phyloP scores from a whole-genome alignment of 106 monocot genomes.

The Posidonia australis region DNA sequence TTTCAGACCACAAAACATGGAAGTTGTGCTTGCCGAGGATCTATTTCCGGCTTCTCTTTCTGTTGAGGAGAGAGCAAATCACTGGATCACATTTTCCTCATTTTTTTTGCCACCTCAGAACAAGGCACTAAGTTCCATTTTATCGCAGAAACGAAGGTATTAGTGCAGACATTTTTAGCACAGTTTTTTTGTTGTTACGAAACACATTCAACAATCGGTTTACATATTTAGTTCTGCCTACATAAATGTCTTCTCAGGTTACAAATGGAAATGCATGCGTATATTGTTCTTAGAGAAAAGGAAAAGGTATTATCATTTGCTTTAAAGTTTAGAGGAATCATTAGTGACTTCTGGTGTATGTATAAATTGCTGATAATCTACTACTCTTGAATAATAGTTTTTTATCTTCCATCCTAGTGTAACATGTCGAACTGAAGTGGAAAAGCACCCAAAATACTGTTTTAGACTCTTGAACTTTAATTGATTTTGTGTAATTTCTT shows the following conservation, averaged over 20 bases:
- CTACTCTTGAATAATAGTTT: too few species aligned
- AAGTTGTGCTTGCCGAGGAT: slow-evolving; percentile 64
- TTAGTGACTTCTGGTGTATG: background rate
- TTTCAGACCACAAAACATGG: slow-evolving; percentile 69
- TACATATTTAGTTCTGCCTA: background rate
- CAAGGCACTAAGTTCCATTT: slow-evolving; percentile 51
- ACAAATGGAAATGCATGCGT: slow-evolving; percentile 59
- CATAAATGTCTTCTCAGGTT: slow-evolving; percentile 29
- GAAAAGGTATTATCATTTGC: slow-evolving; percentile 38
- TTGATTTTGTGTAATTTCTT: too few species aligned
- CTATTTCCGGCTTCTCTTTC: slow-evolving; percentile 73
- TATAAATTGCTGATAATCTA: too few species aligned
- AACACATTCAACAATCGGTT: too few species aligned
- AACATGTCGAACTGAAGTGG: too few species aligned
- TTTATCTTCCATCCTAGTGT: too few species aligned
- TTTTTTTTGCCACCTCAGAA: slow-evolving; percentile 44
- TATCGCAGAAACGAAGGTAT: slow-evolving; percentile 73
- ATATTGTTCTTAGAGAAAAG: slow-evolving; percentile 46
- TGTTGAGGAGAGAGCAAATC: slow-evolving; percentile 43
- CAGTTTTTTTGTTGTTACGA: background rate
- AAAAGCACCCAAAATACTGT: too few species aligned
- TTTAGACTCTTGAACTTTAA: too few species aligned
- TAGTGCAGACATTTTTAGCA: background rate
- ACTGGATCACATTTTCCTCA: slow-evolving; percentile 69
- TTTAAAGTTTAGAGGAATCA: background rate